Base-by-base conservation (phyloP, 2,329 filamentous ascomycete genomes). In the Cytospora paraplurivora region DNA sequence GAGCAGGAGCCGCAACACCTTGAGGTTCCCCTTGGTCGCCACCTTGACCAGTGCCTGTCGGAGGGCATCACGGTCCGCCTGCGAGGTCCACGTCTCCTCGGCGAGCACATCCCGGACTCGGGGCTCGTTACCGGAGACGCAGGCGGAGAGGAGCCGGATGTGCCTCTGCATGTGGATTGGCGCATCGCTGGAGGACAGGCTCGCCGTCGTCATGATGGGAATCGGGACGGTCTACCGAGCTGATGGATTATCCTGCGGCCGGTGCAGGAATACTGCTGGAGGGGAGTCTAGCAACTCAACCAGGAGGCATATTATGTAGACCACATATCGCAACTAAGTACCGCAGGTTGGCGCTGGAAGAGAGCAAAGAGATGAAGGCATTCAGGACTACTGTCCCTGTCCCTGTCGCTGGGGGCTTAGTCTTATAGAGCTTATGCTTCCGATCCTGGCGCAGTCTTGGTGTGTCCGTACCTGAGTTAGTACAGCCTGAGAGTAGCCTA, bases 31-130 rank as follows among this genome's bases (percentile, higher is more conserved):
- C 38, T 76, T 75, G 7, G 70, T 72, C 0, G 73, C 74, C 10
- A 72, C 73, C 63, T 76, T 77, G 62, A 77, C 76, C 49, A 78
- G 71, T 0, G 75, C 67, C 65, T 76, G 74, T 58, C 76, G 74
- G 27, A 78, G 68, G 4, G 76, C 73, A 62, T 76, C 73, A 62
- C 71, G 72, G 66, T 77, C 76, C 51, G 69, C 69, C 1, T 62
- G 64, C 1, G 73, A 71, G 7, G 69, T 69, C 76, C 76, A 78
- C 7, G 69, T 63, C 4, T 76, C 72, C 54, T 77, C 75, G 49
- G 68, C 67, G 2, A 78, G 69, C 27, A 76, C 73, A 56, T 76
- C 74, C 56, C 73, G 72, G 3, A 78, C 70, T 7, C 73, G 71
- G 5, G 68, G 67, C 61, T 78, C 76, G 66, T 77, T 78, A 19